Conservation (phyloP, 495 filamentous ascomycete species). For the Penicillium paradoxum region DNA sequence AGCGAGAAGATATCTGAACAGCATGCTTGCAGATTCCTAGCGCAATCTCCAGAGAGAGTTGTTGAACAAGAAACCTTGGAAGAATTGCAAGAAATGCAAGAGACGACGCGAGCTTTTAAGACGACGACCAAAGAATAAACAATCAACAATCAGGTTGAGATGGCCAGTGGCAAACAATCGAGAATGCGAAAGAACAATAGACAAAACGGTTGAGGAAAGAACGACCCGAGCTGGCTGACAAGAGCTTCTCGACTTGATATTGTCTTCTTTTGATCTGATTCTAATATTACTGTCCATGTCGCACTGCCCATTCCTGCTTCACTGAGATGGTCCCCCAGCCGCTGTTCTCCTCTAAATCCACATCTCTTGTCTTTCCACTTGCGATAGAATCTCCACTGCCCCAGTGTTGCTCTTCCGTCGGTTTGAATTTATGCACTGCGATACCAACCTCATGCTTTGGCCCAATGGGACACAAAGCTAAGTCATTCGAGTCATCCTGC, state of each 20-base stretch:
- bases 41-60: not conserved
- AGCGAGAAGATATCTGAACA: not conserved
- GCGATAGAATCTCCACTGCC: too few relatives aligned
- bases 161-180: not conserved
- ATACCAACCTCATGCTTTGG: not conserved
- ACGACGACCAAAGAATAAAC: too few relatives aligned
- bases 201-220: not conserved
- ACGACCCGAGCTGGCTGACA: not conserved
- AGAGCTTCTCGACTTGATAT: not conserved
- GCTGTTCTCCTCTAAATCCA: not conserved
- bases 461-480: not conserved
- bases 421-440: not conserved
- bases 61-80: not conserved
- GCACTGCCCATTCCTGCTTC: not conserved
- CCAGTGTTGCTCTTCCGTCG: not conserved
- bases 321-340: not conserved
- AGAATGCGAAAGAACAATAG: not conserved
- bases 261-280: too few relatives aligned
- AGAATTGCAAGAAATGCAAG: too few relatives aligned
- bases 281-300: not conserved
- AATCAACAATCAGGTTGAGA: not conserved
- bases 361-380: not conserved
- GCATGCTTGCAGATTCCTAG: not conserved
- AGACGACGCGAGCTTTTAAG: not conserved
- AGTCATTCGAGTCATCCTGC: not conserved